Evolutionary conservation across 768 basidiomycete genomes (phyloP), one percentile per base, ranked within the genome.

Genomic region (Nidula microcarpa): DNA sequence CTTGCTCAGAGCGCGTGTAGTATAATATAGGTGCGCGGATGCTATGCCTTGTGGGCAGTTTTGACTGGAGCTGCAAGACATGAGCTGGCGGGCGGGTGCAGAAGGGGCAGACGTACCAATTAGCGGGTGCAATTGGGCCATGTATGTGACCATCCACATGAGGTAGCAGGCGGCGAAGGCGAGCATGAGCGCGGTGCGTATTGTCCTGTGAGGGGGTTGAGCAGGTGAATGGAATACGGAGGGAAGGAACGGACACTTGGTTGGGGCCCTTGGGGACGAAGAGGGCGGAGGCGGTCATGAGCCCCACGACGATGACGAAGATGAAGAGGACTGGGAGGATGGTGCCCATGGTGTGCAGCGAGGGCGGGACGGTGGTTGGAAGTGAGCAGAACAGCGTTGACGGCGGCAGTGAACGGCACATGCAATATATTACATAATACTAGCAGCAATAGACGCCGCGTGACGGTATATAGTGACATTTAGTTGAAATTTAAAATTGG

Each of bases 121-220:
- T 49, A 98, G 78, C 36, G 95, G 95, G 65, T 98, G 86, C 49
- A 97, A 69, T 65, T 98, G 95, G 1, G 94, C 94, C 66, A 97
- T 78, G 71, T 96, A 98, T n/a, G 95, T 94, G 64, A 96, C 84
- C 74, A 88, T 88, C 95, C 95, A 98, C 85, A 98, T 87, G 61
- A 98, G 81, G 74, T 94, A 98, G 71, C 91, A 95, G 52, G 81
- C 87, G 3, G 83, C 74, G 14, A 98, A 69, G 2, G 90, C 80
- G 56, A 98, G 81, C 73, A 92, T 76, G 47, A 93, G 65, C 56
- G 79, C 80, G 1, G 93, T 89, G 59, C 95, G 88, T 57, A 94
- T 80, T 49, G 94, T 81, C 53, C 95, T 98, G 68, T 41, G 41
- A 32, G 50, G 35, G 17, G 36, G 10, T 23, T 41, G 9, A 30